Conservation (phyloP, 1,139 yeast species). For the Taphrina wiesneri region DNA sequence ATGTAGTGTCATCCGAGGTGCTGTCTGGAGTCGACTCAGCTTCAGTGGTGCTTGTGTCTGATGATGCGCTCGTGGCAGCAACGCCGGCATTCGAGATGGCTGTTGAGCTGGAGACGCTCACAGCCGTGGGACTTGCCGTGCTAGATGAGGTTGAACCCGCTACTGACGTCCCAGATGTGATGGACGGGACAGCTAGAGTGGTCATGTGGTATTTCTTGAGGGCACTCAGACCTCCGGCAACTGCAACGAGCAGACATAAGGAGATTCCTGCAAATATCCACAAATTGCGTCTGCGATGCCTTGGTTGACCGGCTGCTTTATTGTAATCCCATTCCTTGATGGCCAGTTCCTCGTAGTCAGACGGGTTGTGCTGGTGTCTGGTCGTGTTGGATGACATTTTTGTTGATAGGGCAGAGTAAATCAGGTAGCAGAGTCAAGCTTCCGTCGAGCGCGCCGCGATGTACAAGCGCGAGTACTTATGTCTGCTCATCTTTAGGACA, state of each 20-base stretch:
- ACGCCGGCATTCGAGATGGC: neutral
- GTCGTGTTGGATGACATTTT: neutral
- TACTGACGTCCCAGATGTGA: neutral
- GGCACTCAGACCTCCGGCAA: too few relatives aligned
- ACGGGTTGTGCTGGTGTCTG: neutral
- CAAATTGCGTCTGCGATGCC: too few relatives aligned
- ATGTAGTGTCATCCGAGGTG: neutral
- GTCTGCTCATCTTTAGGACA: neutral
- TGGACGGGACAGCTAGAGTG: neutral
- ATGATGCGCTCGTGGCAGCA: neutral
- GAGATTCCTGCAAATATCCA: too few relatives aligned
- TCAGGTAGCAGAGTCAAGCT: neutral
- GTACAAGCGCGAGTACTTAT: neutral
- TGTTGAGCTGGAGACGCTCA: neutral
- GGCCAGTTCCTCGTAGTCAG: neutral
- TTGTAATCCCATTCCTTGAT: neutral
- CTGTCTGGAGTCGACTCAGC: neutral
- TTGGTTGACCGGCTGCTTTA: too few relatives aligned
- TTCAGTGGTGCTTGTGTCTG: neutral
- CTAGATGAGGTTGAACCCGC: neutral
- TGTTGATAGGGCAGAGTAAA: neutral
- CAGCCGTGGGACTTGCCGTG: neutral
- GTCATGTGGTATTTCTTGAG: neutral
- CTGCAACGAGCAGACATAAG: too few relatives aligned
- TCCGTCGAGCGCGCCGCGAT: neutral